Evolutionary conservation across 306 rosid species (phyloP), one percentile per base, ranked within the genome.

Genomic region (Prunus dulcis): DNA sequence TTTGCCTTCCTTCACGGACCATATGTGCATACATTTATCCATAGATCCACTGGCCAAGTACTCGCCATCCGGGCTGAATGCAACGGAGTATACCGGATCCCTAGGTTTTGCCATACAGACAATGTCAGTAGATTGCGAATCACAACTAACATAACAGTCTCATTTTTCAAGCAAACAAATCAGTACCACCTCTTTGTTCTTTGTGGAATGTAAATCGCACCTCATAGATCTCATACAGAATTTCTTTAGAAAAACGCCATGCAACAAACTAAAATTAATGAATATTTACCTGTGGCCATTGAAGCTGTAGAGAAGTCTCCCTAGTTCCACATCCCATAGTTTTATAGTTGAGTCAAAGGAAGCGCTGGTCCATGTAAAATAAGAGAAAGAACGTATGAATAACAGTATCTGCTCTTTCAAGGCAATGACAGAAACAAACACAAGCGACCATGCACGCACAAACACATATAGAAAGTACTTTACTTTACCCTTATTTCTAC

Each of bases 321-420:
- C 93, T 25, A 19, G 82, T 83, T 89, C 93, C 64, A 83, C 89
- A 67, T 84, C 86, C 93, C 93, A 89, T 27, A 89, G 82, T 86
- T 87, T 89, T 72, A 89, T 61, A 4, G 88, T 75, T 7, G 91
- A 85, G 85, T 89, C 93, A 43, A 85, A 89, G 4, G 91, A 89
- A 75, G 93, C 91, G 23, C 91, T 89, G 89, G 65, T 73, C 74
- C 76, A 69, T 66, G 68, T 69, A 76, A 50, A 34, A 51, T 27
- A 34, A 34, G 27, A 62, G 38, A 18, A 32, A 50, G 63, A 63
- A 34, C 6, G 12, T 9, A 67, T 58, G 34, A 62, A 41, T 7
- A 15, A 11, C 43, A 77, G 41, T 34, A 41, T 60, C 62, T 56
- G n/a, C 15, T 25, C 28, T 56, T n/a, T 20, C 12, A 20, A 18